Evolutionary conservation across 106 monocot genomes (phyloP).

Genomic region (Dioscorea alata): DNA sequence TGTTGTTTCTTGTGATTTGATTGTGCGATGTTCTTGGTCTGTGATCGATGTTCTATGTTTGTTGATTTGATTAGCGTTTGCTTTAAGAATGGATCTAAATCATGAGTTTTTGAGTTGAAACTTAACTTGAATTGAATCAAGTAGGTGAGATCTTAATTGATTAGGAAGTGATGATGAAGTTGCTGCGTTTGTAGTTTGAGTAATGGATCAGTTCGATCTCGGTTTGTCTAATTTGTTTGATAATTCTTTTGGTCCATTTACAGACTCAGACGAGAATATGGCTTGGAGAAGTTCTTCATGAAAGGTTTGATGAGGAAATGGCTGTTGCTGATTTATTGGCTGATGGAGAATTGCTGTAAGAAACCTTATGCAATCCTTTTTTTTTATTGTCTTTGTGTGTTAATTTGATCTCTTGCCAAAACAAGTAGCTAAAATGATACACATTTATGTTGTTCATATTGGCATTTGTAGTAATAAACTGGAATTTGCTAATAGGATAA

Average conservation of each 20-base stretch:
- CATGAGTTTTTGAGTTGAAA: too few relatives aligned
- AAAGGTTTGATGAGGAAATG: slow-evolving; percentile 52
- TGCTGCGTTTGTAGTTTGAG: too few relatives aligned
- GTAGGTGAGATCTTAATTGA: too few relatives aligned
- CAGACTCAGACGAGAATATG: slow-evolving; percentile 70
- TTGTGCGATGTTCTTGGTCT: neutral
- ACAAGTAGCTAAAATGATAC: neutral
- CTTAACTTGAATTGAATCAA: too few relatives aligned
- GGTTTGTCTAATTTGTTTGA: neutral
- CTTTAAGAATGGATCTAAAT: too few relatives aligned
- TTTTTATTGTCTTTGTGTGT: neutral
- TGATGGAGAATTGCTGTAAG: slow-evolving; percentile 77
- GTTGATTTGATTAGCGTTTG: neutral
- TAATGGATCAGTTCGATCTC: neutral
- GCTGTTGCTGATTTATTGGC: slow-evolving; percentile 49
- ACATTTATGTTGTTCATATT: too few relatives aligned
- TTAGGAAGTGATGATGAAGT: too few relatives aligned
- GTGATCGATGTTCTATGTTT: neutral
- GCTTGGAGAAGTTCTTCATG: slow-evolving; percentile 67
- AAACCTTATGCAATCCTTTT: neutral
- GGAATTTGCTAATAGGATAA: too few relatives aligned
- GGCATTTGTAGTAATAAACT: too few relatives aligned
- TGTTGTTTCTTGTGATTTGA: neutral
- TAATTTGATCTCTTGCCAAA: neutral
- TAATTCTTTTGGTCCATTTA: neutral